Conservation (phyloP, 495 filamentous ascomycete species). For the Podospora comata region DNA sequence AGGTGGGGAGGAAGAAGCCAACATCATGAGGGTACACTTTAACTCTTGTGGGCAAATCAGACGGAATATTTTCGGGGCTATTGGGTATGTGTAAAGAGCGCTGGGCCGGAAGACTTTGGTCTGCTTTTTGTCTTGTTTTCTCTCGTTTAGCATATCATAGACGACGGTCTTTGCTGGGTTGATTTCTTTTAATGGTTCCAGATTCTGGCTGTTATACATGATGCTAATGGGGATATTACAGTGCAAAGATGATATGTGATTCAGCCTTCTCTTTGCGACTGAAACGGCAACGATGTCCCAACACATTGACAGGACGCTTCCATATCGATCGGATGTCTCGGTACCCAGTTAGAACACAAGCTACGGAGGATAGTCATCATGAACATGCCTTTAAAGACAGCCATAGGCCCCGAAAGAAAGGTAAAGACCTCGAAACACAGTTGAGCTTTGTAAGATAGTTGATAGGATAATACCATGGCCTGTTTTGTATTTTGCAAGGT, state of each 20-base stretch:
- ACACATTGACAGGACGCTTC: too few species aligned
- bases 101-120: slow-evolving; percentile 9
- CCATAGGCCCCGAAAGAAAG: too few species aligned
- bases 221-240: not conserved
- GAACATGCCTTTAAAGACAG: too few species aligned
- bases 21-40: not conserved
- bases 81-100: slow-evolving; percentile 12
- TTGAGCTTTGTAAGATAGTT: too few species aligned
- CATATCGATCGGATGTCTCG: too few species aligned
- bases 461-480: too few species aligned
- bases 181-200: not conserved
- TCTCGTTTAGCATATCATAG: not conserved
- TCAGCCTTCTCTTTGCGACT: too few species aligned
- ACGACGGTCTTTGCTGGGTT: not conserved
- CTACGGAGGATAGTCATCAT: too few species aligned
- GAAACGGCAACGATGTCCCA: too few species aligned
- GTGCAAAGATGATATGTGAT: not conserved
- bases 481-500: too few species aligned
- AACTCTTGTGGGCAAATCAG: not conserved
- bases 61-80: slow-evolving; percentile 6
- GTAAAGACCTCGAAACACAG: too few species aligned
- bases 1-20: not conserved
- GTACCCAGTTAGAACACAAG: too few species aligned
- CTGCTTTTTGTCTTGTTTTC: slow-evolving; percentile 5
- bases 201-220: not conserved